Percentiles rank a stretch among this genome's conserved stretches.
Conservation (phyloP, 768 basidiomycete genomes). For the Tephrocybe sp. region DNA sequence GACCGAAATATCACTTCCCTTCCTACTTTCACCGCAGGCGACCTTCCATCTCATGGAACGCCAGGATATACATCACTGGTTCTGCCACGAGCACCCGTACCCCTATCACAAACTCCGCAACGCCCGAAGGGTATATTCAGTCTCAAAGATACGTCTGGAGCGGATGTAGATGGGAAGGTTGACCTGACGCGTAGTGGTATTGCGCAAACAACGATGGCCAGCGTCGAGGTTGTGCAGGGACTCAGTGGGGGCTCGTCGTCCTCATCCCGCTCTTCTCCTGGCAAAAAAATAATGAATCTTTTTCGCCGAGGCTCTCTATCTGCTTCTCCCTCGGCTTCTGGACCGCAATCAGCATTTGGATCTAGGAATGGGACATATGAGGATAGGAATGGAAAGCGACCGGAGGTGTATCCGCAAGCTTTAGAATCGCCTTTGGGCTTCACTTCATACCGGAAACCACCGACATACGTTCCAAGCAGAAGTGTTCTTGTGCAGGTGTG, state of each 20-base stretch:
- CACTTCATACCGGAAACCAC: slow-evolving; percentile 70
- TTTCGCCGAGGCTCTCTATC: slow-evolving; percentile 17
- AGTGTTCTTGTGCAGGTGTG: slow-evolving; percentile 85
- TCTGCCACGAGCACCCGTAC: slow-evolving; percentile 48
- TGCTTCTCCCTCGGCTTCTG: slow-evolving; percentile 7
- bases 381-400: slow-evolving; percentile 12
- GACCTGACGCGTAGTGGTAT: slow-evolving; percentile 76
- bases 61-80: slow-evolving; percentile 54
- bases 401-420: slow-evolving; percentile 1
- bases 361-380: slow-evolving; percentile 13
- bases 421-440: slow-evolving; percentile 48
- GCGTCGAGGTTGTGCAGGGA: slow-evolving; percentile 73
- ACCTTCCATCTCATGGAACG: slow-evolving; percentile 52
- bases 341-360: slow-evolving; percentile 13
- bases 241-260: slow-evolving; percentile 27
- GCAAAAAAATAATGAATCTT: slow-evolving; percentile 16
- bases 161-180: slow-evolving; percentile 47
- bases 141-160: slow-evolving; percentile 3
- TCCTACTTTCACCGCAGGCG: slow-evolving; percentile 28
- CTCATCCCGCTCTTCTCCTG: slow-evolving; percentile 11
- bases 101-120: slow-evolving; percentile 23
- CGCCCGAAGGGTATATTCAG: slow-evolving; percentile 16
- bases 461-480: slow-evolving; percentile 62
- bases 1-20: no score
- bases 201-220: slow-evolving; percentile 88